These are phyloP conservation scores for Cyberlindnera euphorbiiphila DNA, from an alignment of 805 yeast species.

Conservation along the genomic window DNA sequence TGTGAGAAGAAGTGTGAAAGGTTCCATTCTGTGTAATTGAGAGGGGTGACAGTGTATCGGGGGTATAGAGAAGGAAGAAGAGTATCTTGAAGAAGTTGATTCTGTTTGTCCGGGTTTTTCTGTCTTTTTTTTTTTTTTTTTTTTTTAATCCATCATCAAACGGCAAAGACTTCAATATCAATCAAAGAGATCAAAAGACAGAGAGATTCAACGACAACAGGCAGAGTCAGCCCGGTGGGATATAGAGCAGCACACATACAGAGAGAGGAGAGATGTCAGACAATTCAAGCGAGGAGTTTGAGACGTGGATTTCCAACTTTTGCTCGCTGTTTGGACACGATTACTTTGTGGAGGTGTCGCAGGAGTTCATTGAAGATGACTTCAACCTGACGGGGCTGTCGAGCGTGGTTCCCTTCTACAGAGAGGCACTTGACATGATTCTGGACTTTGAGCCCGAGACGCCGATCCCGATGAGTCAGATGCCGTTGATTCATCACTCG, in stretches of 20 bases:
- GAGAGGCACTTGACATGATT: conserved; percentile 88
- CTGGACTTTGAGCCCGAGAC: conserved; percentile 66
- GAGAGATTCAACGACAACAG: neutral
- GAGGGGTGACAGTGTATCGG: neutral
- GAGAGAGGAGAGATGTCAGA: conserved; percentile 15
- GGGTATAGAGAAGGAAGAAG: neutral
- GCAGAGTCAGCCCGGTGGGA: neutral
- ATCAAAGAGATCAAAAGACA: neutral
- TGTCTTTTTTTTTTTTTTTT: no score
- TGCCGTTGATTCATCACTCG: conserved; percentile 77
- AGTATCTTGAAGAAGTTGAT: no score
- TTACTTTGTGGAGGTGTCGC: conserved; percentile 86
- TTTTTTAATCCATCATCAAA: no score
- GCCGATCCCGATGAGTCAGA: conserved; percentile 57
- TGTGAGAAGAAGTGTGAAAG: conserved; percentile 8
- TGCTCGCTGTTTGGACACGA: conserved; percentile 62
- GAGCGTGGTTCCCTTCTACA: conserved; percentile 81
- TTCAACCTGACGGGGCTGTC: conserved; percentile 90
- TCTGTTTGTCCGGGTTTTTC: no score
- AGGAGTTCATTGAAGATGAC: conserved; percentile 93
- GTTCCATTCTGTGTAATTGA: conserved; percentile 7
- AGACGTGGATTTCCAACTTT: conserved; percentile 53
- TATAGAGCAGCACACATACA: conserved; percentile 1
- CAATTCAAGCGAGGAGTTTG: conserved; percentile 40
- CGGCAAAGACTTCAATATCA: no score